Base-by-base conservation (phyloP, 2,329 filamentous ascomycete genomes). In the Sordariomycetes sp. region DNA sequence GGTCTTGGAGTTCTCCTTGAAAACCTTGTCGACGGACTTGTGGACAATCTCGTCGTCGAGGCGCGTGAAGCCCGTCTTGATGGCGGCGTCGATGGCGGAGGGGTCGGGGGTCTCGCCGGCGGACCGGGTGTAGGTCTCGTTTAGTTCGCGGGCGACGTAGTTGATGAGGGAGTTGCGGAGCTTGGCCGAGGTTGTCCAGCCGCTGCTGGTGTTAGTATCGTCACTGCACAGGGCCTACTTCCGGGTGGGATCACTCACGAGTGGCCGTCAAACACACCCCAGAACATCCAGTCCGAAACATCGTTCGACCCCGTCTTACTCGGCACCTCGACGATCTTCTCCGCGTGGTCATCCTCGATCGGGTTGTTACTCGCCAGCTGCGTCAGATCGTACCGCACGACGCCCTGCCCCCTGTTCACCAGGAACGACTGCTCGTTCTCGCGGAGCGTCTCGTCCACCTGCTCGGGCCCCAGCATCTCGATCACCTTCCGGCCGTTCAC, bases 191-290 rank as follows among this genome's bases (percentile, higher is more conserved):
- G 94, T 99, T 4, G 94, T 96, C 94, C 94, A 99, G 63, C 94
- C 94, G 52, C 90, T 95, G 64, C 58, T 10, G 2, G 4, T 12
- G 45, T 50, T 24, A 50, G 45, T 50, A 50, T 45, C 13, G 39
- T 45, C 3, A 5, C 13, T 22, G 42, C 35, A 13, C 24, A 25
- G n/a, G 7, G 10, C 42, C 25, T 20, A 55, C 36, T 35, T n/a
- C 13, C 10, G 7, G n/a, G 55, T 8, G 39, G 15, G 17, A n/a
- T 17, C 60, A 79, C 81, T 71, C 75, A 92, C 89, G 89, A 89
- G 71, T 99, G 94, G 0, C 94, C 94, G 67, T 99, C 94, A 70
- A 97, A 99, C 20, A 99, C 91, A 59, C 91, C 94, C 94, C 95
- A 99, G 70, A 99, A 99, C 90, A 97, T 97, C 94, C 94, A 99